A percentile compares a stretch with the other conserved stretches of the same genome.
Evolutionary conservation across 768 basidiomycete species (phyloP).

Genomic region (Mycena maculata): DNA sequence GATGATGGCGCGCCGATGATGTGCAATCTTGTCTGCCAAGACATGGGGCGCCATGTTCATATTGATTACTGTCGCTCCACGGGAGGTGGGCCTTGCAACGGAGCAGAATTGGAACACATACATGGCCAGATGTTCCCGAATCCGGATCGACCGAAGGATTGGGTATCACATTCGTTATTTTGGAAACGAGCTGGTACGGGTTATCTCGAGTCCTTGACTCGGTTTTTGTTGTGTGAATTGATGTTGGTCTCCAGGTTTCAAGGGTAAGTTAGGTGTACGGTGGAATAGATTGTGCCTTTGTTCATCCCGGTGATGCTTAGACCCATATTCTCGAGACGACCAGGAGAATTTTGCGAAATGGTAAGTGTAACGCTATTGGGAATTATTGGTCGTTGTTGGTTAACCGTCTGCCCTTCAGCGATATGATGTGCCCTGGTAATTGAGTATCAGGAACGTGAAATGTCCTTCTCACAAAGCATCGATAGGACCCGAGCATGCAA

Average conservation of each 20-base stretch:
- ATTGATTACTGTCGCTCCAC: conserved; percentile 64
- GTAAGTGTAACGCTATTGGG: conserved; percentile 48
- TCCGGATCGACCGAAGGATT: conserved; percentile 62
- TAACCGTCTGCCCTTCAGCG: conserved; percentile 46
- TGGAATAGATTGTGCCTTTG: neutral
- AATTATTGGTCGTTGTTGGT: too few species aligned
- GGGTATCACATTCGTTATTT: conserved; percentile 62
- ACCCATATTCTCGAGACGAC: conserved; percentile 72
- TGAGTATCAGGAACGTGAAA: neutral
- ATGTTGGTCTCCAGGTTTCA: conserved; percentile 57
- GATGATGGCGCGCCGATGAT: conserved; percentile 73
- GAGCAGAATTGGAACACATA: conserved; percentile 60
- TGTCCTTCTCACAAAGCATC: neutral
- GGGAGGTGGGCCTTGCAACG: conserved; percentile 50
- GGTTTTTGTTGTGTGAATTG: neutral
- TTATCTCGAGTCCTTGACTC: too few species aligned
- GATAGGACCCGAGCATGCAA: conserved; percentile 63
- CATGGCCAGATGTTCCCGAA: conserved; percentile 53
- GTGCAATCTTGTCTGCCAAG: conserved; percentile 65
- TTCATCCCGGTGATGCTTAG: conserved; percentile 40
- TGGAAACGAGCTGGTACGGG: conserved; percentile 58
- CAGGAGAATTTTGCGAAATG: conserved; percentile 65
- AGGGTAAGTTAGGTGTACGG: conserved; percentile 45
- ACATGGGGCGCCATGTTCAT: conserved; percentile 67
- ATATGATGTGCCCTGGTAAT: conserved; percentile 63